Evolutionary conservation across 768 basidiomycete genomes (phyloP).

Genomic region (Rhodotorula kratochvilovae): DNA sequence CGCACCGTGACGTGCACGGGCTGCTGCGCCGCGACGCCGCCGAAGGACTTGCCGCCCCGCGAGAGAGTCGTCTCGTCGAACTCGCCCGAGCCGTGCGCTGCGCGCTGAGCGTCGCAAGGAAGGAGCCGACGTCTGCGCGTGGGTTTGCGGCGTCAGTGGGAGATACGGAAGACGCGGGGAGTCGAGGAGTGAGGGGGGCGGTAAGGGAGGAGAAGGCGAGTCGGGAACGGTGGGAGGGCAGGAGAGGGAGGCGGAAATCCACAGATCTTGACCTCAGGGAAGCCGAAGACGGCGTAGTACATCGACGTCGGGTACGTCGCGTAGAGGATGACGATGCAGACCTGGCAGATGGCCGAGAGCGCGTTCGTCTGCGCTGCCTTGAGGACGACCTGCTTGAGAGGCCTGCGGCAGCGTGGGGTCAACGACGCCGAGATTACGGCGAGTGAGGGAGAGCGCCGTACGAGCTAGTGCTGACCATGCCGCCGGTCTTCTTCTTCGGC

Average conservation of each 20-base stretch:
- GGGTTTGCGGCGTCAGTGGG: neutral
- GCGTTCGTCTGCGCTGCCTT: constrained; percentile 4
- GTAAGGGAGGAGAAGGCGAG: neutral
- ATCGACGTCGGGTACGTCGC: neutral
- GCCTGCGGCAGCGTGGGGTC: neutral
- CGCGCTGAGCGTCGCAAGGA: constrained; percentile 8
- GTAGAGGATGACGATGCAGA: neutral
- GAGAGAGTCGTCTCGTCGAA: neutral
- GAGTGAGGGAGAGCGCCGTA: neutral
- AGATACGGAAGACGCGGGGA: too few relatives aligned
- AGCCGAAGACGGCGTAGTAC: neutral
- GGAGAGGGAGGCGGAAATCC: neutral
- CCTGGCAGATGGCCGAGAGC: neutral
- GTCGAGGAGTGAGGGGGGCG: neutral
- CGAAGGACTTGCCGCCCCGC: neutral
- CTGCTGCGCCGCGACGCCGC: neutral
- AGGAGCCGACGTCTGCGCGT: neutral
- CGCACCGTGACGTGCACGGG: constrained; percentile 6
- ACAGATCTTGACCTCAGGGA: constrained; percentile 6
- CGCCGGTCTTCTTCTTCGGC: neutral
- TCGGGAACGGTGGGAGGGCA: too few relatives aligned
- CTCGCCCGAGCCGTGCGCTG: neutral
- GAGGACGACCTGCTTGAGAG: neutral
- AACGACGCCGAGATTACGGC: too few relatives aligned
- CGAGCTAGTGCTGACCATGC: neutral